Percentiles rank a stretch among this genome's conserved stretches.
These are phyloP conservation scores for Nissolia schottii DNA, from an alignment of 306 rosid species.

Conservation along the genomic window DNA sequence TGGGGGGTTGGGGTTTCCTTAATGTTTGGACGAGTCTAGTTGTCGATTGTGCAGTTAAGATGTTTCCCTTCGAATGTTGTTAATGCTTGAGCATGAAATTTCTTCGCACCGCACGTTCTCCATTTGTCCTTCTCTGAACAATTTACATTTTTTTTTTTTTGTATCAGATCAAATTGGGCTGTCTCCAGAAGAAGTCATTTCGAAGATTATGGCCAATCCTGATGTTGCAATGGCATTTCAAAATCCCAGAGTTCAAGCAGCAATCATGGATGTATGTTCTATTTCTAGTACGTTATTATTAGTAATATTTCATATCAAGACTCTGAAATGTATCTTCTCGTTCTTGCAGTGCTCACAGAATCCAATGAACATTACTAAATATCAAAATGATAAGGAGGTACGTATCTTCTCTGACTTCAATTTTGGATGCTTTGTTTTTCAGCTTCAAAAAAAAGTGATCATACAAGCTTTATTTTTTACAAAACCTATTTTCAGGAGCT, in stretches of 20 bases:
- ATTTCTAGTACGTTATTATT: not conserved
- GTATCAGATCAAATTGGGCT: constrained; percentile 95
- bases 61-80: not conserved
- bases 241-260: constrained; percentile 97
- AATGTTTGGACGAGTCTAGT: no score
- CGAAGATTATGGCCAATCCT: constrained; percentile 95
- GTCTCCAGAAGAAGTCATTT: constrained; percentile 87
- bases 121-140: constrained; percentile 12
- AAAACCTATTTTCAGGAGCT: not conserved
- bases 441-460: not conserved
- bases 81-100: not conserved
- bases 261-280: constrained; percentile 92
- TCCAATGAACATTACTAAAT: constrained; percentile 79
- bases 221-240: constrained; percentile 96
- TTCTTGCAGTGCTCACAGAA: constrained; percentile 91
- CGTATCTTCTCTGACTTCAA: constrained; percentile 1
- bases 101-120: not conserved
- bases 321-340: constrained; percentile 27
- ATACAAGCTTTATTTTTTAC: not conserved
- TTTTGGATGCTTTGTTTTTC: not conserved
- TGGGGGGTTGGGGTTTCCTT: no score
- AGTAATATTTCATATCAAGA: not conserved
- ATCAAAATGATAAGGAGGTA: constrained; percentile 99
- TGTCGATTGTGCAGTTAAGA: not conserved
- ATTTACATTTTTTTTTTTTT: constrained; percentile 19